Evolutionary conservation across 768 basidiomycete species (phyloP), one percentile per base, ranked within the genome.

Genomic region (Mycena belliarum): DNA sequence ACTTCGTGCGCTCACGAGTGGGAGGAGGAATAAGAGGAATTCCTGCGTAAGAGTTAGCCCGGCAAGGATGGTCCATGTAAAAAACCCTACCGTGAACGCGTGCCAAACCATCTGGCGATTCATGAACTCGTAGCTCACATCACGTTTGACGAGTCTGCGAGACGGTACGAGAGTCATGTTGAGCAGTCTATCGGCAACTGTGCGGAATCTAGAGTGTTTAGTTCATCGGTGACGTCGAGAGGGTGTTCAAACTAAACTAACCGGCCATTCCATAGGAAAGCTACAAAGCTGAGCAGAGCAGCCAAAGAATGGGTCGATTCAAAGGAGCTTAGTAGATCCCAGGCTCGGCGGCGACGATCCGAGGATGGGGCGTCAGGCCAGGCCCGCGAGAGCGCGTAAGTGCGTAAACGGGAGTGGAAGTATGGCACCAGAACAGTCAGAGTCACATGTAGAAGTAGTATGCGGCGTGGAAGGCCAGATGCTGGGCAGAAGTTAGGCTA

Each of bases 31-130:
- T 33, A 98, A 78, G 15, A 98, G 79, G 73, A 98, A 98, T 82
- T 98, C 95, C 96, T 98, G 61, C 23, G 48, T n/a, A 62, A 44
- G 60, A 57, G 41, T 54, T 48, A 23, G 29, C 10, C 4, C 29
- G 29, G 32, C 28, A 21, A 16, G n/a, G n/a, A 45, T 32, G 14
- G 24, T 23, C n/a, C 11, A 20, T 10, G 6, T 41, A 23, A 35
- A 23, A 74, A n/a, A n/a, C n/a, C 91, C 52, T 68, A 96, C 96
- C 8, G 97, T 98, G 71, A 98, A 96, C 0, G 94, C 92, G 69
- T 95, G 93, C 97, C 97, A 99, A 52, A 99, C 97, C 83, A 99
- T 91, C 72, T 98, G 96, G 64, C 97, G 90, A 66, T 98, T 98
- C 93, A 98, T 96, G 67, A 95, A 98, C 68, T 98, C 97, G 72